Conservation (phyloP, 768 basidiomycete species). For the Phylloporus sp. region DNA sequence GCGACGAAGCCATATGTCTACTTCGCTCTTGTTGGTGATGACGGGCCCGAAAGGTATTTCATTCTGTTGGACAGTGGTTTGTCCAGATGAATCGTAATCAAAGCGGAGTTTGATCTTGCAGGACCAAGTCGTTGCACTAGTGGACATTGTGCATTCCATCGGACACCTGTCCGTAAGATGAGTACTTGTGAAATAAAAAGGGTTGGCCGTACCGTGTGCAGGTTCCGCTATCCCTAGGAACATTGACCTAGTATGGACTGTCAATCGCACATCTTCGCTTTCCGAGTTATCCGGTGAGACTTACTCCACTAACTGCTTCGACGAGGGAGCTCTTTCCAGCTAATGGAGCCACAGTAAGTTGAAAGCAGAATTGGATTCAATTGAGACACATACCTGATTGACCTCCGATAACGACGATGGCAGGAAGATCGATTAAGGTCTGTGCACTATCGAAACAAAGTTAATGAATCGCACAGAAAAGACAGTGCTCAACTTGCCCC, state of each 20-base stretch:
- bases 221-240: conserved; percentile 59
- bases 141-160: conserved; percentile 50
- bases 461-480: not conserved
- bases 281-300: conserved; percentile 9
- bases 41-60: conserved; percentile 28
- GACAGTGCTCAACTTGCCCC: conserved; percentile 29
- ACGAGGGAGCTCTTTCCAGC: conserved; percentile 61
- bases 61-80: conserved; percentile 1
- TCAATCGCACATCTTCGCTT: not conserved
- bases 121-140: conserved; percentile 36
- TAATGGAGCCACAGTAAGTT: conserved; percentile 17
- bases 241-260: conserved; percentile 41
- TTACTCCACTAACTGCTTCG: conserved; percentile 53
- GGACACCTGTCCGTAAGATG: conserved; percentile 40
- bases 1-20: conserved; percentile 42
- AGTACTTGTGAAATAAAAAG: not conserved
- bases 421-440: conserved; percentile 42
- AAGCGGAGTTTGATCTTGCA: conserved; percentile 43
- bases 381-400: conserved; percentile 43
- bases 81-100: conserved; percentile 30
- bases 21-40: conserved; percentile 27
- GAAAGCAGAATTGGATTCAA: not conserved
- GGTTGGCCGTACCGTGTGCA: conserved; percentile 44
- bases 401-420: conserved; percentile 52
- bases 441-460: conserved; percentile 31